phyloP scores from a whole-genome alignment of 225 moss, liverwort and hornwort species.

The Polytrichum formosum region DNA sequence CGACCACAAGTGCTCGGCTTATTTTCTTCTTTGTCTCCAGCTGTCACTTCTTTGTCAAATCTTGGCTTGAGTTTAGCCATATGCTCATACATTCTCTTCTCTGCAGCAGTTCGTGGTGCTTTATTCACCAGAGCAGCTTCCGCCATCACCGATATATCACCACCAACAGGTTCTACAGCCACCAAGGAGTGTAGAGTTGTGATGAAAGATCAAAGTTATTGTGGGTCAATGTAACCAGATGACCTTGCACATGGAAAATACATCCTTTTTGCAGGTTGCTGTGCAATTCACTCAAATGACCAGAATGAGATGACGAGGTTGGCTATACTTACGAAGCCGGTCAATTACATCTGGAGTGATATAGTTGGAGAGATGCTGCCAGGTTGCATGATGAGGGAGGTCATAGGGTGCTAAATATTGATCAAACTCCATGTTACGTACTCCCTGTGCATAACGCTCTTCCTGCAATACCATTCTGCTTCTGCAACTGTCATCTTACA shows the following conservation, averaged over 20 bases:
- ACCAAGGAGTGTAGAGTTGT: conserved; percentile 5
- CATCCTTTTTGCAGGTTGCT: conserved; percentile 1
- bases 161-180: conserved; percentile 76
- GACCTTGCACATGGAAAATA: neutral
- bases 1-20: conserved; percentile 47
- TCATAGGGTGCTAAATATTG: conserved; percentile 85
- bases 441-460: conserved; percentile 68
- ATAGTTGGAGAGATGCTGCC: conserved; percentile 78
- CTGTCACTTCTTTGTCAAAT: conserved; percentile 23
- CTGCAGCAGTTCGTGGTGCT: conserved; percentile 64
- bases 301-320: neutral
- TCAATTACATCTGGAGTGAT: conserved; percentile 62
- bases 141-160: conserved; percentile 85
- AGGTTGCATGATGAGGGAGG: conserved; percentile 58
- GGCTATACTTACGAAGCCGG: conserved; percentile 55
- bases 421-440: conserved; percentile 78
- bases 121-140: conserved; percentile 71
- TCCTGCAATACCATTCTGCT: conserved; percentile 71
- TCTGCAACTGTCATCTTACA: conserved; percentile 20
- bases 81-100: conserved; percentile 78
- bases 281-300: conserved; percentile 1
- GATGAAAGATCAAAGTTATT: too few species aligned
- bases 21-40: conserved; percentile 22
- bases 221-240: too few species aligned
- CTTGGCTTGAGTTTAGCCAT: conserved; percentile 53